Percentiles rank a stretch among this genome's conserved stretches.
Evolutionary conservation across 768 basidiomycete species (phyloP).

Genomic region (Termitomyces sp.): DNA sequence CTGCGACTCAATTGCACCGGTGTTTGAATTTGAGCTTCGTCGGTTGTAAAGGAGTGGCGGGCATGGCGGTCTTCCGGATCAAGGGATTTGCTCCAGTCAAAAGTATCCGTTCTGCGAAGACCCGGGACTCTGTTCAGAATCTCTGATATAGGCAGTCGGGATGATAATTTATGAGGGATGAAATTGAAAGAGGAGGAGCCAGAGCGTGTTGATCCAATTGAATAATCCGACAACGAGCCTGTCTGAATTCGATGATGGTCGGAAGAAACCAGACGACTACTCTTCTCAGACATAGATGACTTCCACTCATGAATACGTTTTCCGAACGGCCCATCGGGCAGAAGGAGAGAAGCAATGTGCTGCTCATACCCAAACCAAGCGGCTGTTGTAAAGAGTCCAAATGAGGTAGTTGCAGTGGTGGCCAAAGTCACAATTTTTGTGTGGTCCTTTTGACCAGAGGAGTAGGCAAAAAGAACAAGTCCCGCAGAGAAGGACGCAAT

Average conservation of each 20-base stretch:
- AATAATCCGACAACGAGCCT: no score
- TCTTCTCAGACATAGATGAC: neutral
- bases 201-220: neutral
- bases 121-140: no score
- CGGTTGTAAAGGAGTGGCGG: neutral
- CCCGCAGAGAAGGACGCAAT: constrained; percentile 17
- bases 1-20: neutral
- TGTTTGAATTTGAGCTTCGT: neutral
- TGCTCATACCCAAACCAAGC: constrained; percentile 21
- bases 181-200: no score
- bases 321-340: constrained; percentile 7
- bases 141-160: no score
- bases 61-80: neutral
- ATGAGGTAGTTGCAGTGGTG: constrained; percentile 14
- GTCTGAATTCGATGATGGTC: no score
- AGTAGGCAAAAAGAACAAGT: constrained; percentile 17
- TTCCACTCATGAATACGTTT: constrained; percentile 8
- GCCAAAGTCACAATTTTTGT: constrained; percentile 16
- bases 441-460: constrained; percentile 13
- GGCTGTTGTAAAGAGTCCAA: constrained; percentile 10
- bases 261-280: no score
- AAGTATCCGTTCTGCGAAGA: neutral
- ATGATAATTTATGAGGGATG: no score
- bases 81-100: neutral
- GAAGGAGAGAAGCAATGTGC: constrained; percentile 15